Base-by-base conservation (phyloP, 139 green algal species). In the Zygnema circumcarinatum region DNA sequence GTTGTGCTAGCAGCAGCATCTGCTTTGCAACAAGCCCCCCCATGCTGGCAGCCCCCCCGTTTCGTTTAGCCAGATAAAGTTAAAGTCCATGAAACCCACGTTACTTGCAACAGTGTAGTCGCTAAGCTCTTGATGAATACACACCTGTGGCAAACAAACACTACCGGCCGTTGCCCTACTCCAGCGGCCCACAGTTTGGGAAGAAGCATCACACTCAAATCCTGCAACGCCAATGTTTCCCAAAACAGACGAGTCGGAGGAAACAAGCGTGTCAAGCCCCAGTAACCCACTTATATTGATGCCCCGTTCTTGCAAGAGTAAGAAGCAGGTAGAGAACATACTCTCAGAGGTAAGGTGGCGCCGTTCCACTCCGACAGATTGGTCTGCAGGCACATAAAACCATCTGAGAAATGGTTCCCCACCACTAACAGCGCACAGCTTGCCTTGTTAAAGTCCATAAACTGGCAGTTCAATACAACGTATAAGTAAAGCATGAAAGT, bases 11-110 rank as follows among this genome's bases (percentile, higher is more conserved):
- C 2, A 72, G 54, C 32, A 93, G 84, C 56, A 93, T 93, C 47
- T 93, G 84, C 86, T 93, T 93, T n/a, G 82, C 62, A 2, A 93
- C 35, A 31, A 93, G 86, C 11, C 90, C 90, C 21, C 90, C 90
- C 87, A 93, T 94, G 81, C 80, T 88, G 75, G 35, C 69, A n/a
- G 36, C 35, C 47, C 47, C 47, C 47, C 47, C 47, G 16, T 62
- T 62, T 62, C 47, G 47, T 25, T 62, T 62, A 62, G 47, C 7
- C 47, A 62, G 47, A 62, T 16, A n/a, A n/a, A n/a, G n/a, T n/a
- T n/a, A n/a, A n/a, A n/a, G n/a, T n/a, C n/a, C n/a, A n/a, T n/a
- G n/a, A n/a, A n/a, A n/a, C n/a, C n/a, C n/a, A n/a, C n/a, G n/a
- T n/a, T n/a, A n/a, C n/a, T n/a, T n/a, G n/a, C n/a, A n/a, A n/a